These are phyloP conservation scores for Chimonanthus salicifolius DNA, from an alignment of 164 flowering plant genomes.

Conservation along the genomic window DNA sequence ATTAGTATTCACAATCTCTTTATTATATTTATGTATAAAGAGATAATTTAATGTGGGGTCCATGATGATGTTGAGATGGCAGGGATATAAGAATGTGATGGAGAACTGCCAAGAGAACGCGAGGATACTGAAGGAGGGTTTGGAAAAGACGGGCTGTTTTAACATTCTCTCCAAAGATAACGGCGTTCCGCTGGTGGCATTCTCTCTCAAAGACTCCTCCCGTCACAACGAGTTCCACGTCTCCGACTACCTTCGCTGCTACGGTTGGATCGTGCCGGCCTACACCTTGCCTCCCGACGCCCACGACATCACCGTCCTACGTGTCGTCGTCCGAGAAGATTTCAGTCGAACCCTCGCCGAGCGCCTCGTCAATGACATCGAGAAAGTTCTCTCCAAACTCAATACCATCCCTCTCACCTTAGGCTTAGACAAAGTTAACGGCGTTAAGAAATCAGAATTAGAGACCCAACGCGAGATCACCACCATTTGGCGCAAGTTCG, in stretches of 20 bases:
- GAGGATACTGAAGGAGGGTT: constrained; percentile 21
- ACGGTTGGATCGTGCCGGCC: constrained; percentile 38
- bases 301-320: constrained; percentile 47
- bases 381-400: constrained; percentile 49
- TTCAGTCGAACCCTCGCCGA: constrained; percentile 65
- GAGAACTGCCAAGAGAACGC: constrained; percentile 31
- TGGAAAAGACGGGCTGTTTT: constrained; percentile 32
- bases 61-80: neutral
- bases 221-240: constrained; percentile 26
- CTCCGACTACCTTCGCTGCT: constrained; percentile 27
- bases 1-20: no score
- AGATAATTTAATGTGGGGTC: no score
- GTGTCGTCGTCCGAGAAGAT: constrained; percentile 68
- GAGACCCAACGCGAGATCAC: constrained; percentile 49
- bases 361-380: constrained; percentile 51
- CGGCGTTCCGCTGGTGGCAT: constrained; percentile 20
- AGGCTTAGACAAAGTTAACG: neutral
- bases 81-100: constrained; percentile 28
- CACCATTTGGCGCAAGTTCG: constrained; percentile 42
- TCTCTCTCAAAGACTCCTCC: constrained; percentile 20
- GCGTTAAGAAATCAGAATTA: constrained; percentile 28
- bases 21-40: no score
- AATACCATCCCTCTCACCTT: constrained; percentile 33
- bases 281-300: constrained; percentile 66
- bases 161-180: constrained; percentile 29